Conservation (phyloP, 805 yeast species). For the Yamadazyma tumulicola region DNA sequence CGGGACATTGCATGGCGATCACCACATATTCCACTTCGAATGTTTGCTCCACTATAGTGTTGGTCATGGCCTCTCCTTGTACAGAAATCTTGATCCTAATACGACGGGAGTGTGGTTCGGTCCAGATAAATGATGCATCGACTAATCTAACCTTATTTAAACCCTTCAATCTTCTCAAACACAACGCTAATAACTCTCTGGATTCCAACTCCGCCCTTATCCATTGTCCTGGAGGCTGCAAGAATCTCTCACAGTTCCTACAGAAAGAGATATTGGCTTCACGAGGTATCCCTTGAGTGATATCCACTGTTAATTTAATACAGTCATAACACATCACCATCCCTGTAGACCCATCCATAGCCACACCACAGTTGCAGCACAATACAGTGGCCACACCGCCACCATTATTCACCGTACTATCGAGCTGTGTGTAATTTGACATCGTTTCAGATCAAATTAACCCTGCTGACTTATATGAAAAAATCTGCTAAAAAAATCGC, state of each 20-base stretch:
- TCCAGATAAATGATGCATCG: constrained; percentile 96
- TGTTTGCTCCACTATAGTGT: constrained; percentile 88
- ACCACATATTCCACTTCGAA: constrained; percentile 94
- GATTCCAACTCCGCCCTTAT: constrained; percentile 85
- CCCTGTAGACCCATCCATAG: constrained; percentile 93
- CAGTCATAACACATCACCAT: constrained; percentile 97
- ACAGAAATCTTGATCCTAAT: constrained; percentile 87
- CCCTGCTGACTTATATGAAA: too few species aligned
- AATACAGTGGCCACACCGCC: constrained; percentile 72
- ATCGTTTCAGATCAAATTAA: too few species aligned
- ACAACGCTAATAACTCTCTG: constrained; percentile 85
- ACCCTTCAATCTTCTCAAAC: constrained; percentile 85
- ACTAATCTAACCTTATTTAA: constrained; percentile 78
- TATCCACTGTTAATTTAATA: constrained; percentile 88
- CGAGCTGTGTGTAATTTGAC: constrained; percentile 49
- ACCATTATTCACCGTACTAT: constrained; percentile 13
- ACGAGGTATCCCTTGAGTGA: constrained; percentile 87
- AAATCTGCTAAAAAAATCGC: too few species aligned
- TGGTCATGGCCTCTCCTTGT: constrained; percentile 93
- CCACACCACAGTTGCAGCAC: constrained; percentile 98
- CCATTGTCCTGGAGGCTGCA: constrained; percentile 96
- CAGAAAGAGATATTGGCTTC: constrained; percentile 93
- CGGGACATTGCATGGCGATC: constrained; percentile 95
- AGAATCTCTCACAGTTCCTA: constrained; percentile 93
- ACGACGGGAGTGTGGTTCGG: constrained; percentile 98